Evolutionary conservation across 495 filamentous ascomycete genomes (phyloP), one percentile per base, ranked within the genome.

Genomic region (Neurospora sp.): DNA sequence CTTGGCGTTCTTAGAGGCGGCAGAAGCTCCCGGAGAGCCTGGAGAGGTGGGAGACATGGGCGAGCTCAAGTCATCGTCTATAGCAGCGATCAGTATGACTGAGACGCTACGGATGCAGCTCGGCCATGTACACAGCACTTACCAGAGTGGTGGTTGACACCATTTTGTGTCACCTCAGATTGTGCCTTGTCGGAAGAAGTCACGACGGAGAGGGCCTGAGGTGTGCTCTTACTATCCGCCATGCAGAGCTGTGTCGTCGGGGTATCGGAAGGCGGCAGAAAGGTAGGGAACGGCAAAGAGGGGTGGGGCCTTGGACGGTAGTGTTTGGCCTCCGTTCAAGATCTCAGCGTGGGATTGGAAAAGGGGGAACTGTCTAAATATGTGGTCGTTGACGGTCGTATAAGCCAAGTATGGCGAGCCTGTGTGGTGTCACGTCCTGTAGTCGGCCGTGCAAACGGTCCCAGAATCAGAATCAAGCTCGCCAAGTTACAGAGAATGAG

Each of bases 181-280:
- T 80, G 74, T 74, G 77, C 76, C 78, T 78, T 76, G 78, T 77
- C 75, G 73, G 80, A 80, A 77, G 78, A 77, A 71, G 79, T 73
- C 77, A 80, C 79, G 78, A 80, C 78, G 48, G 78, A 72, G 53
- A 79, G 72, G 80, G 77, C 80, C 77, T 82, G 76, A 74, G 80
- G 80, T 76, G 73, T 75, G 73, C 71, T 81, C 81, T 82, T 82
- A 78, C 80, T 81, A 80, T 81, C 78, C 80, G 81, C 81, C 81
- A 81, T 81, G 78, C 80, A 79, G 78, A 75, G 71, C 73, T 61
- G 72, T 72, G 70, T 76, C 46, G 71, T 70, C 70, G 69, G 69
- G 73, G 74, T 75, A 40, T 76, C 76, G 78, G 77, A 71, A 78
- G 35, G 75, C 72, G 76, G 77, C 77, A 78, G 76, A 75, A 71